Evolutionary conservation across 2,329 filamentous ascomycete species (phyloP).

Genomic region (Monosporascus sp.): DNA sequence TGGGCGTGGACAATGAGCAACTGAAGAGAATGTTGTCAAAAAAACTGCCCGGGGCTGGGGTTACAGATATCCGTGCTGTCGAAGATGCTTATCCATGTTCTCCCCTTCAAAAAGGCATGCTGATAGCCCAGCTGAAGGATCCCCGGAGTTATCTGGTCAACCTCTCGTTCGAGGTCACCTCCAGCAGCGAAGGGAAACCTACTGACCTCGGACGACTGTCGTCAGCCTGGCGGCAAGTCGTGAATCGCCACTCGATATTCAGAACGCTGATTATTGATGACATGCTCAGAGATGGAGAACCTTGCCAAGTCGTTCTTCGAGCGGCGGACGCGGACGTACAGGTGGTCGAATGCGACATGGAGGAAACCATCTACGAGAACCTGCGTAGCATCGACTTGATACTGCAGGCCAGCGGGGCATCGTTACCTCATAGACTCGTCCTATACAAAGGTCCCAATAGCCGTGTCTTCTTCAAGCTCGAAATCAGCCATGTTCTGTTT

Average conservation of each 20-base stretch:
- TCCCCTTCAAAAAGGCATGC: slow-evolving; percentile 11
- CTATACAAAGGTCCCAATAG: neutral
- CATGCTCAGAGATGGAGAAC: neutral
- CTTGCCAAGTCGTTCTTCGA: neutral
- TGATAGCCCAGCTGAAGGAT: slow-evolving; percentile 1
- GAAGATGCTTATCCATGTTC: slow-evolving; percentile 9
- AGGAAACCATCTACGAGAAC: neutral
- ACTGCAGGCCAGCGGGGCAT: neutral
- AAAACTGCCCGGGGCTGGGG: neutral
- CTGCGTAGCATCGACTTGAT: neutral
- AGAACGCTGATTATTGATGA: neutral
- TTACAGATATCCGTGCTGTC: neutral
- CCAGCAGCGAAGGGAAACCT: neutral
- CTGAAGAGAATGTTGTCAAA: neutral
- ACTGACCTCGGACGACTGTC: neutral
- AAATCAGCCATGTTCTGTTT: neutral
- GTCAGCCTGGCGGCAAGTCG: neutral
- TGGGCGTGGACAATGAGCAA: neutral
- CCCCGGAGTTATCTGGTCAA: neutral
- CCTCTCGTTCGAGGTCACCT: neutral
- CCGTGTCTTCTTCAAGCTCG: neutral
- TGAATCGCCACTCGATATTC: neutral
- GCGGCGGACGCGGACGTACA: neutral
- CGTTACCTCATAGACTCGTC: neutral
- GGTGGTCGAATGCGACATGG: neutral